Evolutionary conservation across 2,329 filamentous ascomycete genomes (phyloP).

Genomic region (Capronia coronata): DNA sequence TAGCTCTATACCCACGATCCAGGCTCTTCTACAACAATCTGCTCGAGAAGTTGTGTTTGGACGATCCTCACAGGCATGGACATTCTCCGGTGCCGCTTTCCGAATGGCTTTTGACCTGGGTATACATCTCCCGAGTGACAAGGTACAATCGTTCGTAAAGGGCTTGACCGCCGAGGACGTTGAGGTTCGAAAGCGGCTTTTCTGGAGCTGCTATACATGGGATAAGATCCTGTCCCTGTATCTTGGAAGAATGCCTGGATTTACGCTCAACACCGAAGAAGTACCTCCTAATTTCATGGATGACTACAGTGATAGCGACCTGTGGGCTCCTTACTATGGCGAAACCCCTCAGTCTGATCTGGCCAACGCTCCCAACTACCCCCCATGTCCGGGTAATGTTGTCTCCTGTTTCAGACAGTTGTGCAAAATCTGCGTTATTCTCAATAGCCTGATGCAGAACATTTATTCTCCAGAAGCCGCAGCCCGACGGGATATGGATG

Average conservation of each 20-base stretch:
- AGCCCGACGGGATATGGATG: constrained; percentile 31
- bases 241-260: constrained; percentile 30
- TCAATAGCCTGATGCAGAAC: constrained; percentile 43
- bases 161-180: constrained; percentile 30
- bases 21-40: constrained; percentile 31
- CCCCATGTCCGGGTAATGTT: constrained; percentile 28
- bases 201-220: constrained; percentile 33
- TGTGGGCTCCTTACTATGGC: constrained; percentile 31
- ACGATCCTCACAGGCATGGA: constrained; percentile 30
- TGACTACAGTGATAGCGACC: constrained; percentile 29
- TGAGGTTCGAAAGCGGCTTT: constrained; percentile 31
- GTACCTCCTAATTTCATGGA: constrained; percentile 29
- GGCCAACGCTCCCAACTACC: constrained; percentile 17
- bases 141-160: constrained; percentile 26
- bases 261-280: constrained; percentile 25
- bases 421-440: constrained; percentile 41
- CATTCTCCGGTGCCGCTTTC: constrained; percentile 31
- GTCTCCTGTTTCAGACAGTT: constrained; percentile 30
- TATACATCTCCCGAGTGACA: constrained; percentile 28
- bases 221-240: constrained; percentile 32
- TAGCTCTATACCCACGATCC: constrained; percentile 30
- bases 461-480: constrained; percentile 42
- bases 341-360: constrained; percentile 23
- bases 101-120: constrained; percentile 32
- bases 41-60: constrained; percentile 30